These are phyloP conservation scores for Vairimorpha apis DNA, from an alignment of 371 early-diverging fungal species.

Conservation along the genomic window DNA sequence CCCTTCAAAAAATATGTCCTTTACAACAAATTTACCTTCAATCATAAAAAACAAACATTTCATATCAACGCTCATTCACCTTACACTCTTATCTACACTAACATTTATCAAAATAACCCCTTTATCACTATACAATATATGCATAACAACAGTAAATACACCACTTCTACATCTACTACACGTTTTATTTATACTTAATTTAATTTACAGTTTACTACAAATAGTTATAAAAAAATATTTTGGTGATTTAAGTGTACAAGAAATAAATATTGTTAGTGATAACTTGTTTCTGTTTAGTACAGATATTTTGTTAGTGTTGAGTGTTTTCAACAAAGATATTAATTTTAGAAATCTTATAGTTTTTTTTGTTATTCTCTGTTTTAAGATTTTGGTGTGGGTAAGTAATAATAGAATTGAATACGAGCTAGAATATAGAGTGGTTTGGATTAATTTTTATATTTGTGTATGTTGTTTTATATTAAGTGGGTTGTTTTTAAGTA, in stretches of 20 bases:
- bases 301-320: slow-evolving; percentile 53
- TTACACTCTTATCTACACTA: too few relatives aligned
- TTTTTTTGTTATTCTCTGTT: slow-evolving; percentile 50
- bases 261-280: slow-evolving; percentile 56
- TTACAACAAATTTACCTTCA: too few relatives aligned
- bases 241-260: slow-evolving; percentile 42
- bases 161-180: slow-evolving; percentile 58
- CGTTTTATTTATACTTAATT: slow-evolving; percentile 36
- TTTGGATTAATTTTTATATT: slow-evolving; percentile 7
- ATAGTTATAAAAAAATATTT: slow-evolving; percentile 22
- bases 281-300: slow-evolving; percentile 45
- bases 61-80: too few relatives aligned
- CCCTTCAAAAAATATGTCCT: too few relatives aligned
- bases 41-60: too few relatives aligned
- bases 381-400: slow-evolving; percentile 54
- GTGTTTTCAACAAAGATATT: slow-evolving; percentile 58
- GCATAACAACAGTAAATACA: slow-evolving; percentile 32
- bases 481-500: neutral
- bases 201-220: slow-evolving; percentile 39
- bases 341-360: slow-evolving; percentile 39
- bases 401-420: slow-evolving; percentile 39
- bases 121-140: slow-evolving; percentile 27
- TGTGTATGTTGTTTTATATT: slow-evolving; percentile 5
- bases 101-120: neutral
- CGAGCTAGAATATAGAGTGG: slow-evolving; percentile 5